These are phyloP conservation scores for Salmacisia buchloeana DNA, from an alignment of 1,284 basidiomycete species.

Conservation along the genomic window DNA sequence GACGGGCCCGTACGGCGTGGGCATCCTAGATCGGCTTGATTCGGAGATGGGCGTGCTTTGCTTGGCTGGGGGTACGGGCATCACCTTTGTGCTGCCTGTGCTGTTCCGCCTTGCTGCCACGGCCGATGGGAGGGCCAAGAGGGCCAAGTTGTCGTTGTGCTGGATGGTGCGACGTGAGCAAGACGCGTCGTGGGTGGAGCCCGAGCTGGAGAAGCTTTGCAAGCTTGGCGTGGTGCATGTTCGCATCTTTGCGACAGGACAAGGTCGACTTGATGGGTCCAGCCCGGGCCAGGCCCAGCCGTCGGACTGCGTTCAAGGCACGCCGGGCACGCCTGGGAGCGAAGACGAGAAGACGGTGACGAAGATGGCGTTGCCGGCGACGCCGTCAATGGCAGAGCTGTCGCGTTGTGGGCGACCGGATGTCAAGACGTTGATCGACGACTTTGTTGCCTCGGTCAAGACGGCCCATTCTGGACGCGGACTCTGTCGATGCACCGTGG, in stretches of 20 bases:
- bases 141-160: slow-evolving; percentile 8
- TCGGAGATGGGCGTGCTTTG: slow-evolving; percentile 11
- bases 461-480: slow-evolving; percentile 5
- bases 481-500: too few species aligned
- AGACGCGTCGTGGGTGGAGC: slow-evolving; percentile 13
- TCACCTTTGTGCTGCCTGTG: slow-evolving; percentile 22
- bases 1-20: slow-evolving; percentile 19
- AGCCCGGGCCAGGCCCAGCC: neutral
- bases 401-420: neutral
- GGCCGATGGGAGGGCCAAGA: neutral
- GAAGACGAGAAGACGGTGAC: neutral
- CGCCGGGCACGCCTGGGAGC: neutral
- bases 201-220: slow-evolving; percentile 14
- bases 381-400: neutral
- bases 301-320: neutral
- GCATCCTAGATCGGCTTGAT: slow-evolving; percentile 5
- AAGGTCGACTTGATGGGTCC: neutral
- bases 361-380: neutral
- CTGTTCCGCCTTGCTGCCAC: slow-evolving; percentile 12
- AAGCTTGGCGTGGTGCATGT: neutral
- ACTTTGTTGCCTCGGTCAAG: neutral
- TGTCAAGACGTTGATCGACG: neutral
- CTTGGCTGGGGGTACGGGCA: slow-evolving; percentile 21
- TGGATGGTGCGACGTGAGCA: slow-evolving; percentile 12
- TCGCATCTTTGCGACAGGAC: slow-evolving; percentile 11